phyloP scores from a whole-genome alignment of 768 basidiomycete species.

The Collybia mongolica region DNA sequence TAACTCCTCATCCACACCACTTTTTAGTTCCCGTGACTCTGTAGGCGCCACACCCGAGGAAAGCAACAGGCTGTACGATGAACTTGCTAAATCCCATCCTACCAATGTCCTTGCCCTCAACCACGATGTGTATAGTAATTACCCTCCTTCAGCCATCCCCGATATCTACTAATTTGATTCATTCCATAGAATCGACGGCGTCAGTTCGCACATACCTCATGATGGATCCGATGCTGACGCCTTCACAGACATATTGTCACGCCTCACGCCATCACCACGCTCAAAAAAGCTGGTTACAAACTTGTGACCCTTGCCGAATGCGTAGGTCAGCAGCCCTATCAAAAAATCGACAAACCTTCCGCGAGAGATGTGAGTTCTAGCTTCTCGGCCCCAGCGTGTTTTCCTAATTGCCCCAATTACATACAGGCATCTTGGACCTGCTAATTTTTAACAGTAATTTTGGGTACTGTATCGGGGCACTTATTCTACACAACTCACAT shows the following conservation, averaged over 20 bases:
- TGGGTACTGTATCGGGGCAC: too few species aligned
- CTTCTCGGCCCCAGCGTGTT: too few species aligned
- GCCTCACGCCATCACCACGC: slow-evolving; percentile 24
- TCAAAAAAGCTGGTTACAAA: slow-evolving; percentile 30
- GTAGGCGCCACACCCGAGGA: slow-evolving; percentile 25
- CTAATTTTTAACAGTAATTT: too few species aligned
- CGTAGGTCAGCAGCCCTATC: slow-evolving; percentile 31
- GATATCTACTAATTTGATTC: too few species aligned
- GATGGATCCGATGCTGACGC: too few species aligned
- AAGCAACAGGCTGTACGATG: slow-evolving; percentile 26
- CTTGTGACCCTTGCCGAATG: slow-evolving; percentile 41
- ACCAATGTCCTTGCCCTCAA: slow-evolving; percentile 33
- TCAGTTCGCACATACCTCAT: too few species aligned
- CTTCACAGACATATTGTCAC: slow-evolving; percentile 12
- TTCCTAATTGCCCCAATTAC: too few species aligned
- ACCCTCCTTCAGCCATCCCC: too few species aligned
- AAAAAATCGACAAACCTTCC: slow-evolving; percentile 20
- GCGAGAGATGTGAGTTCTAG: slow-evolving; percentile 19
- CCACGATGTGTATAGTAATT: slow-evolving; percentile 30
- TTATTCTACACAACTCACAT: too few species aligned
- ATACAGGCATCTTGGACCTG: too few species aligned
- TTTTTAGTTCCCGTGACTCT: slow-evolving; percentile 34
- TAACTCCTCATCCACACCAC: background rate
- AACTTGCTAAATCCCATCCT: slow-evolving; percentile 22
- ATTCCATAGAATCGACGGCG: too few species aligned